Evolutionary conservation across 78 protist genomes (phyloP), one percentile per base, ranked within the genome.

Genomic region (Monocercomonoides exilis): DNA sequence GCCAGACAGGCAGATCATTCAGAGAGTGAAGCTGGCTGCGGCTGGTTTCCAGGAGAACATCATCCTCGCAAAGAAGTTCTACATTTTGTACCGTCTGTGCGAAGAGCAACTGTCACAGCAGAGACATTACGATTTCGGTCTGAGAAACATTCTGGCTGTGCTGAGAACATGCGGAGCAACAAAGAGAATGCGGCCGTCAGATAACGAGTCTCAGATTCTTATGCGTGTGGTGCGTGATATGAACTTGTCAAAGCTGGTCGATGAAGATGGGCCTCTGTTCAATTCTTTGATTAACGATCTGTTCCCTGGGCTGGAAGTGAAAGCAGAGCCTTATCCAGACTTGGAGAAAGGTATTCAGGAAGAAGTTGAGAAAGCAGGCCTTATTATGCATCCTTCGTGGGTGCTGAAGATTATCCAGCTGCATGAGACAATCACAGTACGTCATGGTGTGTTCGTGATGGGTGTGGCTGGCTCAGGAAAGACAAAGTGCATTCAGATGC

Each of bases 221-320:
- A 90, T 93, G 93, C 80, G 94, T 11, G 92, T 91, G 44, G 90
- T 93, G 1, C 88, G 94, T 41, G 96, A 93, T 91, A 93, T 93
- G 96, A 95, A 95, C 92, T 33, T 91, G 84, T 89, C 96, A 80
- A 95, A 95, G 90, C 90, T 93, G 33, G 94, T 95, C 35, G 94
- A 79, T 11, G 95, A 94, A 45, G 97, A 95, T 80, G 93, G 77
- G 6, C 92, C 89, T 0, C 92, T 95, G 77, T 95, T 95, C 91
- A 0, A 86, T 70, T 88, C 95, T 33, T 92, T 95, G 42, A 41
- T 93, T 42, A 21, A 54, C 77, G 97, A 95, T 90, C 84, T 95
- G 21, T 95, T 95, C 94, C 96, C 97, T 0, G 92, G 92, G 44
- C 32, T 41, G 21, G 1, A 77, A 44, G 87, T 87, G 34, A 87